Conservation (phyloP, 2,329 filamentous ascomycete genomes). For the Aspergillus transmontanensis region DNA sequence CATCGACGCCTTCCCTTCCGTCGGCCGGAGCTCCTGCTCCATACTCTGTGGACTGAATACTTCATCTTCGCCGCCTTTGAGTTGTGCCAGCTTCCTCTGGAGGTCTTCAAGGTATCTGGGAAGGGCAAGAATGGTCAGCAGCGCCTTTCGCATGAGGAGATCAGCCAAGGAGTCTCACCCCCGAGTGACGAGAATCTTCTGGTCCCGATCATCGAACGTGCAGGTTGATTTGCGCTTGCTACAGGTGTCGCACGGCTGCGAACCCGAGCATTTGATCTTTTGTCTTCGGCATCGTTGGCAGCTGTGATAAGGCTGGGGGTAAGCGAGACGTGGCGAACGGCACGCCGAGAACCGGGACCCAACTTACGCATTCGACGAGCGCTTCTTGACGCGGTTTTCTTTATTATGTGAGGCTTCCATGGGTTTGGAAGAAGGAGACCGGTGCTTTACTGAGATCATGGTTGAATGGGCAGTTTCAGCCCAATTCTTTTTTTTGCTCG, state of each 20-base stretch:
- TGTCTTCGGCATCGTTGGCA: constrained; percentile 50
- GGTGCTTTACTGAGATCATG: not conserved
- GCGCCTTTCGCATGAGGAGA: not conserved
- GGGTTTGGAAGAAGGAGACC: not conserved
- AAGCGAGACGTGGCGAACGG: not conserved
- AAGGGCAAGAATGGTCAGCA: not conserved
- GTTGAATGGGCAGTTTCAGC: not conserved
- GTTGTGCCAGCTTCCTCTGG: constrained; percentile 31
- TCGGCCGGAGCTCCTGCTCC: constrained; percentile 12
- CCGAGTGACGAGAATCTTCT: constrained; percentile 53
- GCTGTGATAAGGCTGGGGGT: constrained; percentile 24
- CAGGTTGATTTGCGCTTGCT: constrained; percentile 47
- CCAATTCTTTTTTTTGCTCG: not conserved
- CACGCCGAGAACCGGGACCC: too few relatives aligned
- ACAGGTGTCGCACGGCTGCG: constrained; percentile 48
- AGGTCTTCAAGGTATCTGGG: constrained; percentile 41
- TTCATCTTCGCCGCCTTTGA: constrained; percentile 22
- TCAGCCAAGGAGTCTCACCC: constrained; percentile 34
- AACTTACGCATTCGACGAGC: constrained; percentile 37
- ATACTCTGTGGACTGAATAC: constrained; percentile 22
- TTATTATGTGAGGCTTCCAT: constrained; percentile 15
- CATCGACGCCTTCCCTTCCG: constrained; percentile 20
- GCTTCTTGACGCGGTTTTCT: constrained; percentile 30
- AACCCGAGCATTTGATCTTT: constrained; percentile 51
- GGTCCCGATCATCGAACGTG: constrained; percentile 50